Base-by-base conservation (phyloP, 306 rosid genomes). In the Datisca glomerata region DNA sequence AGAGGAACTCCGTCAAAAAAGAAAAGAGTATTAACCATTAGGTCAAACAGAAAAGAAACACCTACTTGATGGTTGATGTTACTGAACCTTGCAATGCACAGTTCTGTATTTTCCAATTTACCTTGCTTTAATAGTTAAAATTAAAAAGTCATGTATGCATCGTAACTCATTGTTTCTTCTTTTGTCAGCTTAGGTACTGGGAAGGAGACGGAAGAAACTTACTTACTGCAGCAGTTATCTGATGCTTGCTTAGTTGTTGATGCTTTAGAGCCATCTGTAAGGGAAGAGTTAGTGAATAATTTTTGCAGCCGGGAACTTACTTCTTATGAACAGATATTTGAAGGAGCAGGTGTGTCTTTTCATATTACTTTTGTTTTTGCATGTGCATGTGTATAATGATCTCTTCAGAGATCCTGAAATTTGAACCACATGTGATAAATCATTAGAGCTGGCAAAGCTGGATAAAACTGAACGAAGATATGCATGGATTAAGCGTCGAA, bases 401-500 rank as follows among this genome's bases (percentile, higher is more conserved):
- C 17, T 28, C 20, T n/a, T 47, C 12, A 19, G 40, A 29, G 29
- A 31, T 4, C 17, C 9, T 47, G 40, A 47, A 6, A 18, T 16
- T 23, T 29, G 36, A 31, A 8, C 36, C 3, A 11, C 42, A 45
- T 51, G 43, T 47, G 47, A 32, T 28, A 45, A 62, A 42, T 44
- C 45, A 44, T 25, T 59, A 89, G 98, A 84, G 61, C 69, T 89
- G 50, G 96, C 98, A 7, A 89, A 84, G 75, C 64, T 89, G 86
- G 98, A 89, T 58, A 89, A 89, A 69, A 80, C 96, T 12, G 98
- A 89, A 52, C 66, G 96, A 65, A 73, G 95, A 78, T 89, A 89
- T 84, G 98, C 98, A 41, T 89, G 98, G 96, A 89, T 89, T 63
- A 89, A 89, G 64, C 85, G 98, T 39, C 85, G 96, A 25, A 89